Percentiles rank a stretch among this genome's conserved stretches.
Evolutionary conservation across 176 grass and related monocot species (phyloP).

Genomic region (Zea luxurians): DNA sequence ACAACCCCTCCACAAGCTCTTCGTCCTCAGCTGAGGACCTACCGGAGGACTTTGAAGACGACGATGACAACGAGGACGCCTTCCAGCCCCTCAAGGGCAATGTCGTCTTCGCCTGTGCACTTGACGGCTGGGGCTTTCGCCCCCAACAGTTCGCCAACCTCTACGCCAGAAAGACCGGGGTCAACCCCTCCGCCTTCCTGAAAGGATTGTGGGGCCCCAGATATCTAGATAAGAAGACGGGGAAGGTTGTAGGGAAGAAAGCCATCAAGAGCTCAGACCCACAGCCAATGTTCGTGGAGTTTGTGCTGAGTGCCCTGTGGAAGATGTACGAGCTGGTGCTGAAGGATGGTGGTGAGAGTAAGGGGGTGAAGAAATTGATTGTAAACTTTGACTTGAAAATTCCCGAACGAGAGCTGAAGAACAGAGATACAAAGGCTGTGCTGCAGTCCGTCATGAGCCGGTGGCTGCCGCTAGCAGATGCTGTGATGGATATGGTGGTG

Average conservation of each 20-base stretch:
- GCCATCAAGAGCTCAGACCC: constrained; percentile 50
- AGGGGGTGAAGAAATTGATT: constrained; percentile 49
- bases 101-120: constrained; percentile 79
- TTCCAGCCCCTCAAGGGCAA: constrained; percentile 90
- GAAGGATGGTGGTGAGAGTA: constrained; percentile 40
- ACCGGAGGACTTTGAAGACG: constrained; percentile 44
- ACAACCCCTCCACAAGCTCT: constrained; percentile 38
- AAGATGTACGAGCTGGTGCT: constrained; percentile 59
- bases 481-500: constrained; percentile 74
- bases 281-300: constrained; percentile 86
- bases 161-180: constrained; percentile 52
- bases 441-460: constrained; percentile 78
- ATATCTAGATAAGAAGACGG: constrained; percentile 68
- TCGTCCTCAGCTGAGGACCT: constrained; percentile 40
- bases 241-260: constrained; percentile 82
- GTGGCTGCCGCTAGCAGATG: constrained; percentile 75
- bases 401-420: constrained; percentile 58
- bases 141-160: constrained; percentile 64
- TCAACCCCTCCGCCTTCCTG: constrained; percentile 56
- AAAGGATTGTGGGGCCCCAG: constrained; percentile 71
- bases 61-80: constrained; percentile 74
- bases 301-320: constrained; percentile 70
- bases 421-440: constrained; percentile 62
- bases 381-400: constrained; percentile 54
- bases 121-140: constrained; percentile 93